phyloP scores from a whole-genome alignment of 768 basidiomycete species.

The Tricholomella constricta region DNA sequence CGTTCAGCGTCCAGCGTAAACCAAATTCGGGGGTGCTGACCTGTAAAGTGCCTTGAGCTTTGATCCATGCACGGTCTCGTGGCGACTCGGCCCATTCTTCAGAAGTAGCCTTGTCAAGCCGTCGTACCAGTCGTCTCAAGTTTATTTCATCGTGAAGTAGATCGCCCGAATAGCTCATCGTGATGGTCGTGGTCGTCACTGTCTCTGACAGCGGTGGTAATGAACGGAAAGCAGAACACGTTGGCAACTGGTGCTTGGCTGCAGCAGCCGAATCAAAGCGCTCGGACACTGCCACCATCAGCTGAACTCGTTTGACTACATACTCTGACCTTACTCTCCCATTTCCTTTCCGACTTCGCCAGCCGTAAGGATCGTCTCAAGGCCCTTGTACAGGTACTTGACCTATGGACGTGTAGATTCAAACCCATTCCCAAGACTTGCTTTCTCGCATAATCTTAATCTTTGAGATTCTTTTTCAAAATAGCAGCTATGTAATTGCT shows the following conservation, averaged over 20 bases:
- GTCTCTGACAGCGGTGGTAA: not conserved
- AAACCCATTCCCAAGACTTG: too few species aligned
- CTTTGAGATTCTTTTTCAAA: too few species aligned
- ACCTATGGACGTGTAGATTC: too few species aligned
- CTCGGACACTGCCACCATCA: not conserved
- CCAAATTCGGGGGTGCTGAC: conserved; percentile 32
- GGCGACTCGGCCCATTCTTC: conserved; percentile 38
- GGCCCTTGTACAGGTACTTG: too few species aligned
- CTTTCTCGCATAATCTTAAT: too few species aligned
- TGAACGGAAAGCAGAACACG: not conserved
- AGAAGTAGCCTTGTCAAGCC: conserved; percentile 57
- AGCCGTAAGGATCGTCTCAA: too few species aligned
- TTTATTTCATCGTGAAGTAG: conserved; percentile 66
- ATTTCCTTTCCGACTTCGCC: too few species aligned
- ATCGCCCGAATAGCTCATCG: conserved; percentile 10
- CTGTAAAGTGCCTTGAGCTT: conserved; percentile 56
- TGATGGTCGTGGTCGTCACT: conserved; percentile 3
- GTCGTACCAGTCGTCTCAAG: conserved; percentile 57
- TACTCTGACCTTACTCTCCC: too few species aligned
- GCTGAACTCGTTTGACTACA: too few species aligned
- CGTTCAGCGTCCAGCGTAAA: not conserved
- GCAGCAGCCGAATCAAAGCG: not conserved
- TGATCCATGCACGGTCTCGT: conserved; percentile 48
- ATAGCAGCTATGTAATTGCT: too few species aligned
- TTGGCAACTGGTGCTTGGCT: not conserved